Evolutionary conservation across 371 early-diverging fungal species (phyloP).

Genomic region (Lichtheimia ramosa): DNA sequence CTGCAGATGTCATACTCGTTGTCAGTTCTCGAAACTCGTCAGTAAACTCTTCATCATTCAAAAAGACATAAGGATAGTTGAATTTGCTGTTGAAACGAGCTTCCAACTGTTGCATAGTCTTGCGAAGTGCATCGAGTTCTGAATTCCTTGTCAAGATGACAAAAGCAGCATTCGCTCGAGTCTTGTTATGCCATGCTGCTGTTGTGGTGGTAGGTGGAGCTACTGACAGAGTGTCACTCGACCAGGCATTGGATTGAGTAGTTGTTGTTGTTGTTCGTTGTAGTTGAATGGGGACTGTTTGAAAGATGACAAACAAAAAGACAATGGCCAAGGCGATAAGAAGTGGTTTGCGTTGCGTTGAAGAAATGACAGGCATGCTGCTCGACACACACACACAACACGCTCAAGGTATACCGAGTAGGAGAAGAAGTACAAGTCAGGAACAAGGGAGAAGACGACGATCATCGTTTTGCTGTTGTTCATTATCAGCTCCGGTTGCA

Average conservation of each 20-base stretch:
- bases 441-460: no score
- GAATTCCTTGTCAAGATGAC: conserved; percentile 71
- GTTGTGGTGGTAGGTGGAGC: not conserved
- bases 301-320: not conserved
- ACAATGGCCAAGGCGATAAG: not conserved
- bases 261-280: not conserved
- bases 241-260: not conserved
- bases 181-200: conserved; percentile 30
- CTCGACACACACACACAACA: no score
- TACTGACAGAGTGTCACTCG: not conserved
- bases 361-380: not conserved
- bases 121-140: conserved; percentile 70
- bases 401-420: no score
- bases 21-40: conserved; percentile 71
- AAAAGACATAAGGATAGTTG: conserved; percentile 89
- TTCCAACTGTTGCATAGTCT: conserved; percentile 77
- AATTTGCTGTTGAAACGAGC: conserved; percentile 80
- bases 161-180: conserved; percentile 59
- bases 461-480: no score
- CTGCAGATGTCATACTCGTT: conserved; percentile 42
- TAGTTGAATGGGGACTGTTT: not conserved
- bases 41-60: conserved; percentile 82
- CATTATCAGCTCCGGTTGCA: no score
- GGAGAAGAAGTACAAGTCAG: no score
- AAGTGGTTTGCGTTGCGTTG: not conserved